phyloP scores from a whole-genome alignment of 192 early-diverging fungal genomes.

The Dissophora ornata region DNA sequence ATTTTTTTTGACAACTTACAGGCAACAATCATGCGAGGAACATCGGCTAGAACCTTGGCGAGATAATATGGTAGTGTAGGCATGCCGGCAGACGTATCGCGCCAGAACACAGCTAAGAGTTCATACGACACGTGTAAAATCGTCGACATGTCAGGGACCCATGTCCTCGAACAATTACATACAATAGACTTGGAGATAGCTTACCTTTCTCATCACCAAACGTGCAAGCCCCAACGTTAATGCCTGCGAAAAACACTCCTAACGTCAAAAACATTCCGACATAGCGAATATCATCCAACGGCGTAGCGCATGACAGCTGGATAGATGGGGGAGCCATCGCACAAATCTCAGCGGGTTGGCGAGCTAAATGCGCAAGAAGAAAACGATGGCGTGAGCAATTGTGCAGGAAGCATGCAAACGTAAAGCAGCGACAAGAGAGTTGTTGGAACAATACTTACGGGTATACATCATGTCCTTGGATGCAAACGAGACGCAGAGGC shows the following conservation, averaged over 20 bases:
- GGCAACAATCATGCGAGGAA: constrained; percentile 69
- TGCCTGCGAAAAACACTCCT: constrained; percentile 68
- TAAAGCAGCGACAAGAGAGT: constrained; percentile 13
- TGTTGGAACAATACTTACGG: constrained; percentile 56
- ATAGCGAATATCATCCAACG: constrained; percentile 27
- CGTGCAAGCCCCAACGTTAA: constrained; percentile 63
- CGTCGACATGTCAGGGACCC: too few species aligned
- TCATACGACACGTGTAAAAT: not conserved
- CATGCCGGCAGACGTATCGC: constrained; percentile 69
- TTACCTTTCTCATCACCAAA: constrained; percentile 71
- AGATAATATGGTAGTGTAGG: constrained; percentile 68
- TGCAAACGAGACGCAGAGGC: constrained; percentile 62
- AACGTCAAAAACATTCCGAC: constrained; percentile 68
- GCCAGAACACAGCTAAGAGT: constrained; percentile 67
- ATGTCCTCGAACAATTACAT: too few species aligned
- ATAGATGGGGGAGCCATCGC: constrained; percentile 51
- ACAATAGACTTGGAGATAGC: too few species aligned
- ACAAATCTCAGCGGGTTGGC: constrained; percentile 56
- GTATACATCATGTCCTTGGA: constrained; percentile 60
- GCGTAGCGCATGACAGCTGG: constrained; percentile 37
- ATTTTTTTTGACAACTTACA: constrained; percentile 7
- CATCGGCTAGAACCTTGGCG: constrained; percentile 67
- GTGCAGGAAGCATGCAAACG: too few species aligned
- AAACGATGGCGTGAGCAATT: too few species aligned
- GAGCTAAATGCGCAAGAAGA: constrained; percentile 7